Evolutionary conservation across 129 eudicot genomes (phyloP).

Genomic region (Artemisia argyi): DNA sequence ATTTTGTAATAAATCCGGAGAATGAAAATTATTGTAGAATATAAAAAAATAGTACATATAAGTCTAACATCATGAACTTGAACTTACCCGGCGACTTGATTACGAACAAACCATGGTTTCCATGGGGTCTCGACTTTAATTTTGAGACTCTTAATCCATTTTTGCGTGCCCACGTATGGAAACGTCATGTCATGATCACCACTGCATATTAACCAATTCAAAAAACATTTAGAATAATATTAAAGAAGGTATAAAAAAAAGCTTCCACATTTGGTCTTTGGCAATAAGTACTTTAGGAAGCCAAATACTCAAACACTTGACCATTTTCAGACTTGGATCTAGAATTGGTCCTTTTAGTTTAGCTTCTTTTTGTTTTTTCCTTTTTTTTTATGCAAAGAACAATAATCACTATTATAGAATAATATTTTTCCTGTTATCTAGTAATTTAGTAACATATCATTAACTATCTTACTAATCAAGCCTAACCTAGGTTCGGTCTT

Average conservation of each 20-base stretch:
- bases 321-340: too few species aligned
- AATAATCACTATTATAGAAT: too few species aligned
- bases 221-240: not conserved
- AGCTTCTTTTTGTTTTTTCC: too few species aligned
- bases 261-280: too few species aligned
- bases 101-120: conserved; percentile 29
- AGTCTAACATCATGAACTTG: not conserved
- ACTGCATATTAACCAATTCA: not conserved
- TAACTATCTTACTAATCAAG: not conserved
- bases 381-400: too few species aligned
- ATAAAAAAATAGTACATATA: not conserved
- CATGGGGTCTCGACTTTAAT: not conserved
- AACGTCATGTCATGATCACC: not conserved
- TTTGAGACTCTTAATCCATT: not conserved
- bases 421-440: too few species aligned
- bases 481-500: too few species aligned
- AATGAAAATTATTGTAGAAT: too few species aligned
- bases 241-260: too few species aligned
- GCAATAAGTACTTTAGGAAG: too few species aligned
- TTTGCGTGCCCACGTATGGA: not conserved
- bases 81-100: conserved; percentile 45
- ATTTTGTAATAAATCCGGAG: not conserved
- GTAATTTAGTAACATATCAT: not conserved
- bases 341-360: too few species aligned
- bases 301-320: too few species aligned